Evolutionary conservation across 2,329 filamentous ascomycete genomes (phyloP).

Genomic region (Penicillium sp.): DNA sequence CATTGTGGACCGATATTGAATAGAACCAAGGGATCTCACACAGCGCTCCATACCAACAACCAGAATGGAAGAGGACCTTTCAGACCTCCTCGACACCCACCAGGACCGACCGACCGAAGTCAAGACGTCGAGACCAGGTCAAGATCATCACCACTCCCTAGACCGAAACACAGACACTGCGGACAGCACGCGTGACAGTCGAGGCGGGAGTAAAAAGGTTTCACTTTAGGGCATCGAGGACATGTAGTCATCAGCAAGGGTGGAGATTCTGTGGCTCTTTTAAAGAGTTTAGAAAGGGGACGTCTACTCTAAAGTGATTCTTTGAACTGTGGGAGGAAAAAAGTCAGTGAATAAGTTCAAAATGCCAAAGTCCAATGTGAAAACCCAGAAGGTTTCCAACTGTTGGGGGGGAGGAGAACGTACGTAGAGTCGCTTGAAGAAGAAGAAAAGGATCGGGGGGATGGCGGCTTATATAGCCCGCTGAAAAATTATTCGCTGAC

Average conservation of each 20-base stretch:
- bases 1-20: neutral
- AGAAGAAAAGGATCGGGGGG: constrained; percentile 4
- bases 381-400: neutral
- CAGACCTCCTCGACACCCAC: constrained; percentile 86
- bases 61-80: constrained; percentile 56
- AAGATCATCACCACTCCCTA: constrained; percentile 95
- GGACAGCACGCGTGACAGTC: constrained; percentile 31
- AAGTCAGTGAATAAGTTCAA: constrained; percentile 15
- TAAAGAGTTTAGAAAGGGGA: constrained; percentile 83
- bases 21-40: neutral
- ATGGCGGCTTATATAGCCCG: constrained; percentile 4
- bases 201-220: constrained; percentile 50
- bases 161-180: constrained; percentile 44
- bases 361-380: neutral
- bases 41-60: constrained; percentile 22
- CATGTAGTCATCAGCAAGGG: constrained; percentile 86
- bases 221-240: constrained; percentile 88
- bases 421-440: constrained; percentile 12
- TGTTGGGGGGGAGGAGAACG: constrained; percentile 6
- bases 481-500: constrained; percentile 1
- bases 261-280: constrained; percentile 84
- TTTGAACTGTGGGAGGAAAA: constrained; percentile 41
- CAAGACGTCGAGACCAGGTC: constrained; percentile 61
- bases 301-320: constrained; percentile 99
- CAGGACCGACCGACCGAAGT: constrained; percentile 67